A percentile compares a stretch with the other conserved stretches of the same genome.
These are phyloP conservation scores for Cyberlindnera misumaiensis DNA, from an alignment of 805 yeast genomes.

Conservation along the genomic window DNA sequence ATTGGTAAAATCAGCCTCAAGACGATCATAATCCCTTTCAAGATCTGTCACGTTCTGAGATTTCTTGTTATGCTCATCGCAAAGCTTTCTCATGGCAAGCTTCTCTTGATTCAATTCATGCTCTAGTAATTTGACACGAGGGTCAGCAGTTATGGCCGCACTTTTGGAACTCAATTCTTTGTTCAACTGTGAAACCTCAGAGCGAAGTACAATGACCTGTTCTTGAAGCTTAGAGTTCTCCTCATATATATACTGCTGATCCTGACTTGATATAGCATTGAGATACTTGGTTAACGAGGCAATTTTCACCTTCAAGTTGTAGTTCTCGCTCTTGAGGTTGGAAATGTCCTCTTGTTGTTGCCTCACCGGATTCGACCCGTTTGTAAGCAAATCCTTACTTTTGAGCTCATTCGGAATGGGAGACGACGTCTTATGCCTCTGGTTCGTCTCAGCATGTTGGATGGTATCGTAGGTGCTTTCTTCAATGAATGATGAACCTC, in stretches of 20 bases:
- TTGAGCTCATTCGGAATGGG: constrained; percentile 14
- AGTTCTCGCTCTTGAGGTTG: constrained; percentile 35
- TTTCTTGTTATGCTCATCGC: constrained; percentile 7
- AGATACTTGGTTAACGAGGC: constrained; percentile 34
- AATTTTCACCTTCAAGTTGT: constrained; percentile 36
- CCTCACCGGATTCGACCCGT: constrained; percentile 25
- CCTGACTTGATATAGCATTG: constrained; percentile 32
- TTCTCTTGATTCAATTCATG: neutral
- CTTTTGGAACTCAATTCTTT: constrained; percentile 12
- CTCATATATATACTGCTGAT: constrained; percentile 30
- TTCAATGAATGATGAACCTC: constrained; percentile 23
- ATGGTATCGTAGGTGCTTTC: constrained; percentile 20
- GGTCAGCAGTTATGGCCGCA: neutral
- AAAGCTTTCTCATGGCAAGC: constrained; percentile 5
- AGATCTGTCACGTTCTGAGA: constrained; percentile 9
- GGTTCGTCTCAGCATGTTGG: constrained; percentile 9
- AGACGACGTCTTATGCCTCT: constrained; percentile 4
- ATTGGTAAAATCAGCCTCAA: neutral
- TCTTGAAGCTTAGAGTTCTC: constrained; percentile 31
- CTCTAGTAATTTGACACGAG: constrained; percentile 2
- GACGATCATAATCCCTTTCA: neutral
- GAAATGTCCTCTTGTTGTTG: constrained; percentile 25
- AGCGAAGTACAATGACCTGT: constrained; percentile 17
- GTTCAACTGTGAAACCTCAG: constrained; percentile 19
- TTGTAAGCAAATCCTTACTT: constrained; percentile 12